Conservation (phyloP, 768 basidiomycete genomes). For the Russula griseocarnosa region DNA sequence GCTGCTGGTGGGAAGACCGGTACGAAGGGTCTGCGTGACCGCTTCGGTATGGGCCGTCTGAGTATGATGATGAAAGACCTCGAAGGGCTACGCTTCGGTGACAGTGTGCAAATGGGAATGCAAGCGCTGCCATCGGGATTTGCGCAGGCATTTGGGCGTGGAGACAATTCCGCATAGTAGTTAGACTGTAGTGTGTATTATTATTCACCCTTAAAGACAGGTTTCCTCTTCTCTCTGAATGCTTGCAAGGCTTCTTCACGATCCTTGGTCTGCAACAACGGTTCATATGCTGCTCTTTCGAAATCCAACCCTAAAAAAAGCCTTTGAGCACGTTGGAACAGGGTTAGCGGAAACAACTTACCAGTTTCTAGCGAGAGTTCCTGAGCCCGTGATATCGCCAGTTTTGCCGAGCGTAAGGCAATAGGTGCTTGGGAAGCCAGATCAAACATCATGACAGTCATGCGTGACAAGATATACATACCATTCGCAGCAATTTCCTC, state of each 20-base stretch:
- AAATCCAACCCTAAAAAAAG: slow-evolving; percentile 72
- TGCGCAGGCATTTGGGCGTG: slow-evolving; percentile 43
- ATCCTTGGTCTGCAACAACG: slow-evolving; percentile 69
- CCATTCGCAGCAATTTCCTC: slow-evolving; percentile 64
- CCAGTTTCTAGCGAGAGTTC: slow-evolving; percentile 77
- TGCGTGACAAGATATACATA: slow-evolving; percentile 32
- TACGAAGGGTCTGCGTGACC: slow-evolving; percentile 55
- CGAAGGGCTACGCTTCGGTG: slow-evolving; percentile 58
- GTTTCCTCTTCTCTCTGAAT: slow-evolving; percentile 78
- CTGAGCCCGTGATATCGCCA: slow-evolving; percentile 75
- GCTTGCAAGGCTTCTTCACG: slow-evolving; percentile 80
- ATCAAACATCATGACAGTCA: not conserved
- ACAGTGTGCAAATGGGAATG: slow-evolving; percentile 52
- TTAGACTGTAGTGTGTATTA: slow-evolving; percentile 7
- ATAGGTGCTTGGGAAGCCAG: slow-evolving; percentile 58
- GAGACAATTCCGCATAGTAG: slow-evolving; percentile 12
- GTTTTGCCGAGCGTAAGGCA: slow-evolving; percentile 83
- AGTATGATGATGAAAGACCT: slow-evolving; percentile 88
- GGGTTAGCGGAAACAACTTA: slow-evolving; percentile 29
- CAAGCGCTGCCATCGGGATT: slow-evolving; percentile 54
- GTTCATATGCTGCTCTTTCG: slow-evolving; percentile 81
- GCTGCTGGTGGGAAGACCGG: slow-evolving; percentile 38
- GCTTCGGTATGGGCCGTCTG: slow-evolving; percentile 61
- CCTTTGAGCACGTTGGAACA: not conserved
- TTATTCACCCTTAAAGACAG: slow-evolving; percentile 79